Conservation (phyloP, 208 protist genomes). For the Leptomonas pyrrhocoris region DNA sequence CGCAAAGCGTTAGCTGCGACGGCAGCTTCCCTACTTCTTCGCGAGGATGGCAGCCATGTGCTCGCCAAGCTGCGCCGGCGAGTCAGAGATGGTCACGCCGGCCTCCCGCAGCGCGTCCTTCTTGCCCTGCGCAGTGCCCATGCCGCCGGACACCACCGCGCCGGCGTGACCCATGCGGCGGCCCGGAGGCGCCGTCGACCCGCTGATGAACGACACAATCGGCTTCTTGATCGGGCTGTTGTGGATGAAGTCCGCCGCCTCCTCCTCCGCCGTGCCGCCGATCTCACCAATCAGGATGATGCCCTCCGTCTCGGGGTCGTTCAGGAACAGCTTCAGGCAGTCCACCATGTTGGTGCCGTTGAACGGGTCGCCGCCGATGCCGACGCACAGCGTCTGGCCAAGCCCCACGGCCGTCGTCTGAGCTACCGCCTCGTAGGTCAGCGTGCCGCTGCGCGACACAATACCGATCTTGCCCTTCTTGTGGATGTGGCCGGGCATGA, state of each 20-base stretch:
- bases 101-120: conserved; percentile 93
- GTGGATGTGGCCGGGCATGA: conserved; percentile 99
- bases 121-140: conserved; percentile 97
- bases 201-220: conserved; percentile 98
- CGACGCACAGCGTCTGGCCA: conserved; percentile 97
- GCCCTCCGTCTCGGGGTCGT: conserved; percentile 98
- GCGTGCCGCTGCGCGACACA: conserved; percentile 98
- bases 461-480: conserved; percentile 98
- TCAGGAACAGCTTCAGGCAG: conserved; percentile 96
- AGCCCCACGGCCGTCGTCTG: conserved; percentile 97
- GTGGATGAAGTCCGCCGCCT: conserved; percentile 97
- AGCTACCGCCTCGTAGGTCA: conserved; percentile 99
- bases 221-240: conserved; percentile 96
- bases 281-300: conserved; percentile 99
- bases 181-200: conserved; percentile 98
- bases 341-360: conserved; percentile 99
- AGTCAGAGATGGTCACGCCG: conserved; percentile 92
- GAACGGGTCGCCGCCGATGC: conserved; percentile 99
- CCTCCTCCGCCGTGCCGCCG: conserved; percentile 98
- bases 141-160: conserved; percentile 95
- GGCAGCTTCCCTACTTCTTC: conserved; percentile 41
- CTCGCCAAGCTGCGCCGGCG: conserved; percentile 94
- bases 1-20: too few relatives aligned
- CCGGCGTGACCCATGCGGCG: conserved; percentile 97
- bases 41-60: conserved; percentile 89